Base-by-base conservation (phyloP, 768 basidiomycete species). In the Gyrodon lividus region DNA sequence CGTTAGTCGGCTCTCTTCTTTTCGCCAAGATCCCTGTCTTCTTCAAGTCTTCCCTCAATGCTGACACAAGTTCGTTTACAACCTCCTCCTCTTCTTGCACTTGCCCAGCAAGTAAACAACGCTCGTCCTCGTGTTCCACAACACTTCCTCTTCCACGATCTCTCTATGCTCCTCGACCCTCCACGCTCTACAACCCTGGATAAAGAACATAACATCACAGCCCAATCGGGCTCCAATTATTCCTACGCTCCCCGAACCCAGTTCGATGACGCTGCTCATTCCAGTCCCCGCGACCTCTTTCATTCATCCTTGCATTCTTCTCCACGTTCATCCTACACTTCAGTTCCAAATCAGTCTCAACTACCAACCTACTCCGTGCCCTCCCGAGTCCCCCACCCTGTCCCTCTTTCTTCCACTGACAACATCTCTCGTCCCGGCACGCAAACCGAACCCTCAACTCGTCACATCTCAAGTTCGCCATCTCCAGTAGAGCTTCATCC, bases 401-500 rank as follows among this genome's bases (percentile, higher is more conserved):
- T 46, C 14, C 2, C 26, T 40, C 42, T 42, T 10, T 50, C 65
- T 6, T 43, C 63, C 34, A 24, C 50, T 5, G 33, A 19, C 13
- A 10, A 45, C 20, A 35, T n/a, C 13, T 28, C 43, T 14, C 38
- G 34, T 38, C 43, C 46, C 20, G 4, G 17, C 22, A 2, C 46
- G 1, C 46, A 43, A 17, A 37, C 49, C 0, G 44, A 44, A 17
- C 37, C 37, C 5, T 17, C 44, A 0, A 4, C 44, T 16, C 56
- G 44, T 68, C 37, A 68, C 58, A 51, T 70, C 31, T 69, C 75
- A 43, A 70, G 73, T 46, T 76, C 78, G 12, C 76, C 77, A 38
- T 77, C 78, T 51, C 74, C 77, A 38, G 65, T 70, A 5, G 77
- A 76, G 52, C 56, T 66, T 50, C 74, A 71, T 56, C 62, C 67